These are phyloP conservation scores for Syzygium aqueum DNA, from an alignment of 345 rosid genomes.

Conservation along the genomic window DNA sequence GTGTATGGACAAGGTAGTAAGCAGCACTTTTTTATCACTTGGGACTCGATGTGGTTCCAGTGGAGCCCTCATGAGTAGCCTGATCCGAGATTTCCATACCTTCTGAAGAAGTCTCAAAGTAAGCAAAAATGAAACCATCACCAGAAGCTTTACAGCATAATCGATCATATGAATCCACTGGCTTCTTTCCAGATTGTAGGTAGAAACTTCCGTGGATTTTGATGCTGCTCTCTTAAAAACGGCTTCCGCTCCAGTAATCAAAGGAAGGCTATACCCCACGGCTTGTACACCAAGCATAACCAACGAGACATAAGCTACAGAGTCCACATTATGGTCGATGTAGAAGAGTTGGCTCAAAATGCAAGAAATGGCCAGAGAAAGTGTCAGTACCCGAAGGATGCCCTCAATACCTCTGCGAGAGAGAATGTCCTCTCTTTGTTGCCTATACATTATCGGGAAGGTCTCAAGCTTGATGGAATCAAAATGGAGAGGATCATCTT, in stretches of 20 bases:
- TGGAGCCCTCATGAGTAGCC: constrained; percentile 38
- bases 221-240: constrained; percentile 50
- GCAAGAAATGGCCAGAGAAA: constrained; percentile 61
- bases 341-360: constrained; percentile 61
- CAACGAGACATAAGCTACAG: constrained; percentile 54
- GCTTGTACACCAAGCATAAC: constrained; percentile 91
- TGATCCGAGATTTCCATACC: constrained; percentile 73
- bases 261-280: constrained; percentile 67
- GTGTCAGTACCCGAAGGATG: constrained; percentile 56
- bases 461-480: constrained; percentile 43
- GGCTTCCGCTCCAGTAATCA: constrained; percentile 83
- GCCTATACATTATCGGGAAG: constrained; percentile 58
- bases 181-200: constrained; percentile 47
- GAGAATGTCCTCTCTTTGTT: constrained; percentile 74
- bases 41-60: constrained; percentile 54
- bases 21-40: constrained; percentile 49
- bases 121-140: constrained; percentile 53
- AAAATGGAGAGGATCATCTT: constrained; percentile 72
- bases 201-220: constrained; percentile 28
- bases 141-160: constrained; percentile 70
- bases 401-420: constrained; percentile 74
- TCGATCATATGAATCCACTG: constrained; percentile 65
- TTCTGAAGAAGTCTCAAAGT: constrained; percentile 76
- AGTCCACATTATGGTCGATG: constrained; percentile 28
- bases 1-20: constrained; percentile 36